Evolutionary conservation across 345 rosid species (phyloP).

Genomic region (Ceriops tagal): DNA sequence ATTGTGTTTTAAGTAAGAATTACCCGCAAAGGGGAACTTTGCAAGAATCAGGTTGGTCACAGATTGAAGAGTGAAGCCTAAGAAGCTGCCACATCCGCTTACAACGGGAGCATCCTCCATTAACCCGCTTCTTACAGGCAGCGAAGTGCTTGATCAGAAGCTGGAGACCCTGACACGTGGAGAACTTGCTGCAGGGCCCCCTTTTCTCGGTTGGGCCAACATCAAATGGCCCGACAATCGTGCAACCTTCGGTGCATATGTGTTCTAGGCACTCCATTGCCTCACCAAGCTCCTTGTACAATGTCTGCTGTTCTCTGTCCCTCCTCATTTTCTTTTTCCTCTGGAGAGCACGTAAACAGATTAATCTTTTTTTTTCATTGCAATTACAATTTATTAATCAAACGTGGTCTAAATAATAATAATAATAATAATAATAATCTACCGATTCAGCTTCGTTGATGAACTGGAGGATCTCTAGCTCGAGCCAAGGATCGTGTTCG

Average conservation of each 20-base stretch:
- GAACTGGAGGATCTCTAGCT: constrained; percentile 75
- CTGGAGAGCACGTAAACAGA: constrained; percentile 25
- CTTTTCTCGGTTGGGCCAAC: constrained; percentile 18
- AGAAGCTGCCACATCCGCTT: constrained; percentile 87
- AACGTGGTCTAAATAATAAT: too few relatives aligned
- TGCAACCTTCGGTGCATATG: constrained; percentile 86
- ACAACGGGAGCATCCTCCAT: constrained; percentile 67
- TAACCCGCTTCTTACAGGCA: constrained; percentile 47
- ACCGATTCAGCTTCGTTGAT: constrained; percentile 71
- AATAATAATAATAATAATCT: constrained; percentile 1
- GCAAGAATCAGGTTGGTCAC: constrained; percentile 62
- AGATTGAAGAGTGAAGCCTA: constrained; percentile 68
- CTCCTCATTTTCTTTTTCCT: constrained; percentile 62
- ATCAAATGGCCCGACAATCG: constrained; percentile 56
- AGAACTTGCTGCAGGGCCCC: constrained; percentile 50
- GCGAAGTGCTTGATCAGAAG: constrained; percentile 68
- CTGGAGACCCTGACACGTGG: constrained; percentile 72
- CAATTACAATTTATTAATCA: background rate
- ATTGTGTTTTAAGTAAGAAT: background rate
- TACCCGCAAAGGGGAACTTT: constrained; percentile 93
- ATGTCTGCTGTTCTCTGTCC: constrained; percentile 42
- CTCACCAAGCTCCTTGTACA: constrained; percentile 62
- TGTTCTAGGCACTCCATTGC: constrained; percentile 89
- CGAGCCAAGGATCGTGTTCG: constrained; percentile 67
- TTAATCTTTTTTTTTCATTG: too few relatives aligned